Percentiles rank a stretch among this genome's conserved stretches.
Evolutionary conservation across 768 basidiomycete species (phyloP).

Genomic region (Rhodotorula kratochvilovae): DNA sequence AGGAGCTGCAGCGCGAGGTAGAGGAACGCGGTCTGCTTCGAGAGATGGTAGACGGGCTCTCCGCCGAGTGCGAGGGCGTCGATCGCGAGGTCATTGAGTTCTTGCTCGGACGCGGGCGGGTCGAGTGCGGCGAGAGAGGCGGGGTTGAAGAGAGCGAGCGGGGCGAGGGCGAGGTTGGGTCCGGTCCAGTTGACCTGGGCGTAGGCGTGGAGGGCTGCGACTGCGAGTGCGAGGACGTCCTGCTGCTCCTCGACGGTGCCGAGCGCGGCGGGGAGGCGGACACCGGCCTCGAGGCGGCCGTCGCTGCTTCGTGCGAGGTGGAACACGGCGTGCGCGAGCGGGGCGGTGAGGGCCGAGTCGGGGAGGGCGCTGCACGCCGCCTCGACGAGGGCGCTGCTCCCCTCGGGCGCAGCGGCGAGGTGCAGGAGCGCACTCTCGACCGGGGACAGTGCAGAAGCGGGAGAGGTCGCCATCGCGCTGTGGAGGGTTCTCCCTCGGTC

Average conservation of each 20-base stretch:
- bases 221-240: slow-evolving; percentile 57
- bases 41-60: slow-evolving; percentile 93
- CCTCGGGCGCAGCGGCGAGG: background rate
- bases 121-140: slow-evolving; percentile 29
- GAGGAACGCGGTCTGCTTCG: slow-evolving; percentile 63
- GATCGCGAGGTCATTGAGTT: slow-evolving; percentile 63
- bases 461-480: background rate
- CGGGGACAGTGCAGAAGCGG: background rate
- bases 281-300: background rate
- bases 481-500: background rate
- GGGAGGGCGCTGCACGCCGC: slow-evolving; percentile 23
- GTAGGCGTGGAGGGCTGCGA: slow-evolving; percentile 82
- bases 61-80: slow-evolving; percentile 75
- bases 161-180: slow-evolving; percentile 66
- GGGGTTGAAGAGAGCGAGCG: background rate
- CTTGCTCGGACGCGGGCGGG: slow-evolving; percentile 11
- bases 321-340: slow-evolving; percentile 15
- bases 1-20: slow-evolving; percentile 70
- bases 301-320: background rate
- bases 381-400: background rate
- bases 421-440: slow-evolving; percentile 23
- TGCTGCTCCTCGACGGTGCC: background rate
- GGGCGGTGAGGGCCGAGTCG: slow-evolving; percentile 1
- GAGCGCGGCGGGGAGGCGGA: background rate
- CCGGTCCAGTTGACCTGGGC: slow-evolving; percentile 96